phyloP scores from a whole-genome alignment of 192 early-diverging fungal species.

The Cetraspora pellucida region DNA sequence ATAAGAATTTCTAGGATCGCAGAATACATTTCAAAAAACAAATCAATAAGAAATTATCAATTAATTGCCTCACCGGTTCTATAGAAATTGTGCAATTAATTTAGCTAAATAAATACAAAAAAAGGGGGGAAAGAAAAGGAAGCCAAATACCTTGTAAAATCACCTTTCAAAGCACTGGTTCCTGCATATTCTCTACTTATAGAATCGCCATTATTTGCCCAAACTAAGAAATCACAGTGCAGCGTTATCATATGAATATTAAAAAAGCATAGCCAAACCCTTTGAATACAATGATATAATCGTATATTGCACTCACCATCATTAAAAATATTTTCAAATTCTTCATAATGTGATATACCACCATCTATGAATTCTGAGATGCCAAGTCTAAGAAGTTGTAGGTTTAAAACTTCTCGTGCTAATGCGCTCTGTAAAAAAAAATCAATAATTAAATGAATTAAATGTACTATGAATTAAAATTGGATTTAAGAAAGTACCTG shows the following conservation, averaged over 20 bases:
- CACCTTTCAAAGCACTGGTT: constrained; percentile 77
- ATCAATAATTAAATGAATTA: not conserved
- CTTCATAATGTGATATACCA: constrained; percentile 62
- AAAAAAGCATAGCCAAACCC: not conserved
- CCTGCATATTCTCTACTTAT: constrained; percentile 79
- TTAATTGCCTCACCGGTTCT: not conserved
- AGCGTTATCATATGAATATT: not conserved
- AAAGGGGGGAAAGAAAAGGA: not conserved
- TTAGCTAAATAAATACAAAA: not conserved
- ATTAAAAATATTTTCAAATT: constrained; percentile 69
- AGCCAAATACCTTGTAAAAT: constrained; percentile 63
- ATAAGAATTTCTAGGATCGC: constrained; percentile 9
- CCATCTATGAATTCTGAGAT: constrained; percentile 66
- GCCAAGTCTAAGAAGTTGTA: constrained; percentile 68
- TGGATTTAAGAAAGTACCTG: constrained; percentile 38
- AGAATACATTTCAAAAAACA: too few species aligned
- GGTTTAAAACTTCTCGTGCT: constrained; percentile 63
- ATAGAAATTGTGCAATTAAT: not conserved
- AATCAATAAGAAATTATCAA: constrained; percentile 3
- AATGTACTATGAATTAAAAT: too few species aligned
- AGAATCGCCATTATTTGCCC: constrained; percentile 83
- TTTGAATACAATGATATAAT: too few species aligned
- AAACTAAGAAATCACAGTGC: constrained; percentile 46
- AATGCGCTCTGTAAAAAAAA: constrained; percentile 56
- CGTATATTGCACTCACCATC: constrained; percentile 35